A percentile compares a stretch with the other conserved stretches of the same genome.
These are phyloP conservation scores for Paecilomyces sp. DNA, from an alignment of 2,329 filamentous ascomycete species.

Conservation along the genomic window DNA sequence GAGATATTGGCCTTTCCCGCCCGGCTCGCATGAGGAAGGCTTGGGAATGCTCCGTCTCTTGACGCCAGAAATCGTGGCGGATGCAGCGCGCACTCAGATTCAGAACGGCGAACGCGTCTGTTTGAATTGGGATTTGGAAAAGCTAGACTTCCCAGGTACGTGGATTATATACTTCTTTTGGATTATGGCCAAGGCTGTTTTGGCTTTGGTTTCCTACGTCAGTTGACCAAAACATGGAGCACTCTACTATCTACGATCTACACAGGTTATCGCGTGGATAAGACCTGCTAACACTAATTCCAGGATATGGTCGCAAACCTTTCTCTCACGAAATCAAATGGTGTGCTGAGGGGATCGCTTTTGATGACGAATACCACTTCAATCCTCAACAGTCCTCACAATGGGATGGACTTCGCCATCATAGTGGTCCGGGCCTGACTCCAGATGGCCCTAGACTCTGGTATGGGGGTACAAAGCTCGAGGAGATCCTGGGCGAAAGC, in stretches of 20 bases:
- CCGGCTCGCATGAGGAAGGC: slow-evolving; percentile 46
- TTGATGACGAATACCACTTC: slow-evolving; percentile 46
- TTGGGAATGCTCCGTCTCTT: slow-evolving; percentile 47
- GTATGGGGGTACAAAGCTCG: slow-evolving; percentile 29
- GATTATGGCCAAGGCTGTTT: background rate
- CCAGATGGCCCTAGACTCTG: slow-evolving; percentile 19
- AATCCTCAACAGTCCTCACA: slow-evolving; percentile 50
- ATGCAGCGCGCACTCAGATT: slow-evolving; percentile 46
- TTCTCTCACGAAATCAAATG: slow-evolving; percentile 48
- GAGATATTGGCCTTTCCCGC: slow-evolving; percentile 41
- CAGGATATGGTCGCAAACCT: slow-evolving; percentile 45
- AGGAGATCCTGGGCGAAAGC: slow-evolving; percentile 23
- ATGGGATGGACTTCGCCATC: slow-evolving; percentile 49
- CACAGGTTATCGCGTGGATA: background rate
- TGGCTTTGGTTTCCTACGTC: background rate
- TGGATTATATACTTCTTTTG: background rate
- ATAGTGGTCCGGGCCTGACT: slow-evolving; percentile 36
- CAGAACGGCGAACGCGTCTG: slow-evolving; percentile 46
- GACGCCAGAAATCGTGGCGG: slow-evolving; percentile 46
- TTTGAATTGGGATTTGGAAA: slow-evolving; percentile 51
- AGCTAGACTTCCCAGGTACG: slow-evolving; percentile 41
- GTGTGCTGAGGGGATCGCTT: slow-evolving; percentile 36
- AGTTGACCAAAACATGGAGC: background rate
- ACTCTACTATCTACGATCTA: background rate
- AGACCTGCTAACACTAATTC: background rate